These are phyloP conservation scores for Lasiosphaeria hispida DNA, from an alignment of 495 filamentous ascomycete genomes.

Conservation along the genomic window DNA sequence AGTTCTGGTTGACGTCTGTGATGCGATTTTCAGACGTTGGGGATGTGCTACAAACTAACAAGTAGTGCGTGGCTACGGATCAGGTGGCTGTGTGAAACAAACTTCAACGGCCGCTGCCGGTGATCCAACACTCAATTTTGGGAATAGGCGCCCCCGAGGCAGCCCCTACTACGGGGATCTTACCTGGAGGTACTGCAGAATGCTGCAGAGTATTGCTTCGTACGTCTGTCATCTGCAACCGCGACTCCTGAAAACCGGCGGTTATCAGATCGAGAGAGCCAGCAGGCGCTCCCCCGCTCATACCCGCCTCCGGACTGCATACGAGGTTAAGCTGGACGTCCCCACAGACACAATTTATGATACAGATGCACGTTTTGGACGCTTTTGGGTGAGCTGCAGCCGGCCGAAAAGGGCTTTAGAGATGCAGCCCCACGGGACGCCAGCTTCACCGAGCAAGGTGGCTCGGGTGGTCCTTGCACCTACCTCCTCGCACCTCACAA, in stretches of 20 bases:
- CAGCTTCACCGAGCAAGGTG: slow-evolving; percentile 22
- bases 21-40: background rate
- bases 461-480: slow-evolving; percentile 13
- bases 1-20: slow-evolving; percentile 9
- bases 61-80: background rate
- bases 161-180: background rate
- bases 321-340: slow-evolving; percentile 6
- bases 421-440: slow-evolving; percentile 23
- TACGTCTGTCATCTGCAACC: slow-evolving; percentile 1
- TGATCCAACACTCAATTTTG: slow-evolving; percentile 16
- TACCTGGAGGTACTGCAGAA: background rate
- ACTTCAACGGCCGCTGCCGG: slow-evolving; percentile 1
- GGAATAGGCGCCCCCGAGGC: background rate
- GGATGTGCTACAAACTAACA: too few species aligned
- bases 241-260: slow-evolving; percentile 15
- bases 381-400: slow-evolving; percentile 27
- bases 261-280: slow-evolving; percentile 5
- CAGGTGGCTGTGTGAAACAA: slow-evolving; percentile 9
- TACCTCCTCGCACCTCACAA: slow-evolving; percentile 11
- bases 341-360: slow-evolving; percentile 25
- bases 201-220: background rate
- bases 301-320: slow-evolving; percentile 19
- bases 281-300: background rate
- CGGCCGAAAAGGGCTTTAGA: slow-evolving; percentile 25
- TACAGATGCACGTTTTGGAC: slow-evolving; percentile 24